Evolutionary conservation across 2,329 filamentous ascomycete genomes (phyloP).

Genomic region (Exserohilum turcica): DNA sequence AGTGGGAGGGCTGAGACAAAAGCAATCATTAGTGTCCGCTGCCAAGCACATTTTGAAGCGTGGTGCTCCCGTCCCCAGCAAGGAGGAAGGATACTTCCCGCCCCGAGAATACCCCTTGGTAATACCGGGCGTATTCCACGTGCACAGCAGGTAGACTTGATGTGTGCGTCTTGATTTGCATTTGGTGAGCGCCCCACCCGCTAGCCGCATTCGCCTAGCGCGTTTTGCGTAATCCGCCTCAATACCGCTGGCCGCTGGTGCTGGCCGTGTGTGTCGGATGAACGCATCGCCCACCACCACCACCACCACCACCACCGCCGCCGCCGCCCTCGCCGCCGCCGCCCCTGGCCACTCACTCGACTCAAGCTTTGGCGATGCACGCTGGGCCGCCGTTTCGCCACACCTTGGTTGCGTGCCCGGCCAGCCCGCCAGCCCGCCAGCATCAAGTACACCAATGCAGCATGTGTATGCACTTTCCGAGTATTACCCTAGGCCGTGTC

Average conservation of each 20-base stretch:
- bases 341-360: constrained; percentile 11
- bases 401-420: no score
- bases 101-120: constrained; percentile 8
- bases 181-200: not conserved
- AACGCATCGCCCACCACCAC: constrained; percentile 12
- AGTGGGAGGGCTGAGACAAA: not conserved
- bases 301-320: no score
- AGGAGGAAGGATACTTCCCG: constrained; percentile 11
- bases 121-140: constrained; percentile 1
- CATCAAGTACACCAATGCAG: no score
- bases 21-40: constrained; percentile 1
- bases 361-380: constrained; percentile 14
- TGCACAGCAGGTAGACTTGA: not conserved
- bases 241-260: constrained; percentile 2
- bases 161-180: not conserved
- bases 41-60: constrained; percentile 4
- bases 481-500: no score
- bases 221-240: constrained; percentile 15
- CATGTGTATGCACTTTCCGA: no score
- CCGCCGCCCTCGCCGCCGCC: no score
- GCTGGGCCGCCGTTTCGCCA: constrained; percentile 15
- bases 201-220: constrained; percentile 5
- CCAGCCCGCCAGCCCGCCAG: no score
- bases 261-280: constrained; percentile 9
- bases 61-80: not conserved